Conservation (phyloP, 345 rosid genomes). For the Kernera saxatilis region DNA sequence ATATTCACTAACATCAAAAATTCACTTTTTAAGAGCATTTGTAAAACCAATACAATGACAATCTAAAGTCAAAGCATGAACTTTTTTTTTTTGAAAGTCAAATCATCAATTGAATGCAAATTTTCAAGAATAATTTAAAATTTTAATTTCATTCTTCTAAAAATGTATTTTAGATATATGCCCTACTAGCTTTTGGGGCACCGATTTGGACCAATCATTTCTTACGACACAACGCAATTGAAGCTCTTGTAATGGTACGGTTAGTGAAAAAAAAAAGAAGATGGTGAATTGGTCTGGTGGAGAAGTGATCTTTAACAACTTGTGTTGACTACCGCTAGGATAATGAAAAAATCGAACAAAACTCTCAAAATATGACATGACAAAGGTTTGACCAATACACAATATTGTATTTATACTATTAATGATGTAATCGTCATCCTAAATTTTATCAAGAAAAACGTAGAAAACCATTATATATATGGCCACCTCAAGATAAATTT, state of each 20-base stretch:
- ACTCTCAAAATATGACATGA: neutral
- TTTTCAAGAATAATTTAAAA: neutral
- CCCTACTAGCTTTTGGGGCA: neutral
- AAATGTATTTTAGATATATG: neutral
- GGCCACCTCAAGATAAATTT: too few relatives aligned
- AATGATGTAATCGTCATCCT: neutral
- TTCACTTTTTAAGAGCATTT: neutral
- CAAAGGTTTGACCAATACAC: neutral
- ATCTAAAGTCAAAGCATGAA: neutral
- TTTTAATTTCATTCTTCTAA: neutral
- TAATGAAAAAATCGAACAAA: neutral
- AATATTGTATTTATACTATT: neutral
- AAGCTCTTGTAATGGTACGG: constrained; percentile 3
- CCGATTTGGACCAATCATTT: constrained; percentile 5
- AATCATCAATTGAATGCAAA: neutral
- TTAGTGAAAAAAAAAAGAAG: too few relatives aligned
- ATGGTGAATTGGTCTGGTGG: neutral
- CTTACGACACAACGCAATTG: neutral
- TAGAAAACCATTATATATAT: neutral
- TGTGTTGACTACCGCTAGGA: neutral
- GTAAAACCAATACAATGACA: neutral
- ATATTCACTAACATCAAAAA: neutral
- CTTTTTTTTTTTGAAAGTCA: too few relatives aligned
- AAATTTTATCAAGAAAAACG: neutral
- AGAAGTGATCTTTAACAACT: neutral